Base-by-base conservation (phyloP, 73 alveolate genomes). In the Blepharisma japonicum region DNA sequence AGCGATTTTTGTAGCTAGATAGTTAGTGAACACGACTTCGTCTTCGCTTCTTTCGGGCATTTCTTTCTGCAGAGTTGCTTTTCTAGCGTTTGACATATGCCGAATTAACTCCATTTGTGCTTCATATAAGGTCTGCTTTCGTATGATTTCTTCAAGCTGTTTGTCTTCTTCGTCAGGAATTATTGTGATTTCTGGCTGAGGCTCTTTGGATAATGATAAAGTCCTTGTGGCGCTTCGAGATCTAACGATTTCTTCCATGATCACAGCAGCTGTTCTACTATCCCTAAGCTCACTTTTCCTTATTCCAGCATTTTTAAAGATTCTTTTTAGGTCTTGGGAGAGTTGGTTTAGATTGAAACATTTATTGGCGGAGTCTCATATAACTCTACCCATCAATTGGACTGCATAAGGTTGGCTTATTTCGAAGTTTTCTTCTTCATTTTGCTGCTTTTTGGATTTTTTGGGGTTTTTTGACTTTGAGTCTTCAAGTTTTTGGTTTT, bases 351-450 rank as follows among this genome's bases (percentile, higher is more conserved):
- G 46, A 20, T 14, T 61, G 23, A 20, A 61, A 5, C 14, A n/a
- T 14, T 25, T 39, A 14, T 25, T 61, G 14, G 14, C 5, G 0
- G 14, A 8, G 47, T 61, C 74, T 39, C 74, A 61, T 18, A 14
- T 39, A 14, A 61, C 74, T 9, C 47, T n/a, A 61, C 74, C 23
- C 18, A 61, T 39, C 2, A 61, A 3, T 25, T 61, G 74, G 14
- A 61, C 74, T 14, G 74, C 74, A 25, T 61, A 61, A 5, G 74
- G 74, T 5, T 61, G 14, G 47, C 74, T 61, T 0, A 61, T 61
- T 61, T 61, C 74, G 18, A 61, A 14, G 14, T 61, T 61, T 39
- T 14, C 47, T 20, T 61, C 46, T 18, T 25, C 46, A 18, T 20
- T 32, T 32, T 32, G 42, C 42, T 32, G 42, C 42, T 32, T 32